A percentile compares a stretch with the other conserved stretches of the same genome.
Evolutionary conservation across 495 filamentous ascomycete species (phyloP).

Genomic region (Neurospora tetrasperma): DNA sequence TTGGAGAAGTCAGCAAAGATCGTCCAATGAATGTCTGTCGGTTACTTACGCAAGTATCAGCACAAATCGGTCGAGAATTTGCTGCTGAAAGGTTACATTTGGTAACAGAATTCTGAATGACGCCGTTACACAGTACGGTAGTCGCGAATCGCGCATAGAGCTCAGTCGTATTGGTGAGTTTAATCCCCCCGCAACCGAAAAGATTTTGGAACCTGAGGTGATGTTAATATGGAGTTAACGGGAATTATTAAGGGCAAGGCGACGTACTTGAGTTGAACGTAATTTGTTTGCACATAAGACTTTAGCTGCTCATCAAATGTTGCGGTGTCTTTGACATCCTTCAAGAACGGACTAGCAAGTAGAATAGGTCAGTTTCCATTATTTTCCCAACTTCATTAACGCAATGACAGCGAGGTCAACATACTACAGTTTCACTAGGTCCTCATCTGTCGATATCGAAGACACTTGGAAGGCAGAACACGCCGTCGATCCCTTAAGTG

Average conservation of each 20-base stretch:
- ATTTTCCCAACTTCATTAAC: not conserved
- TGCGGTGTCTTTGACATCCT: constrained; percentile 61
- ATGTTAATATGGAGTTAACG: constrained; percentile 3
- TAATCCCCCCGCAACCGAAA: constrained; percentile 72
- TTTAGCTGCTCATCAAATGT: constrained; percentile 71
- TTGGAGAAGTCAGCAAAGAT: constrained; percentile 16
- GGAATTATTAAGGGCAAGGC: not conserved
- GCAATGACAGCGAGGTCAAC: constrained; percentile 24
- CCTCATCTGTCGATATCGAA: constrained; percentile 64
- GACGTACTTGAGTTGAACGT: constrained; percentile 64
- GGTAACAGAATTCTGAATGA: constrained; percentile 82
- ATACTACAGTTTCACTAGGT: constrained; percentile 64
- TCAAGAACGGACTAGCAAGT: constrained; percentile 67
- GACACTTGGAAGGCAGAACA: constrained; percentile 79
- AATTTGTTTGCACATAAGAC: constrained; percentile 62
- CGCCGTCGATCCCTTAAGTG: constrained; percentile 63
- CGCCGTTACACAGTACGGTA: constrained; percentile 85
- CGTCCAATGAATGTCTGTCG: not conserved
- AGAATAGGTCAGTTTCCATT: constrained; percentile 9
- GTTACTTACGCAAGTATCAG: constrained; percentile 71
- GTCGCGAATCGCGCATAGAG: constrained; percentile 92
- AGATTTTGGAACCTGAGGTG: constrained; percentile 54
- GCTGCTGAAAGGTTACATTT: constrained; percentile 53
- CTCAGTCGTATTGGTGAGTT: constrained; percentile 68
- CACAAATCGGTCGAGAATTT: constrained; percentile 71